Conservation (phyloP, 2,329 filamentous ascomycete genomes). For the Cordyceps militaris region DNA sequence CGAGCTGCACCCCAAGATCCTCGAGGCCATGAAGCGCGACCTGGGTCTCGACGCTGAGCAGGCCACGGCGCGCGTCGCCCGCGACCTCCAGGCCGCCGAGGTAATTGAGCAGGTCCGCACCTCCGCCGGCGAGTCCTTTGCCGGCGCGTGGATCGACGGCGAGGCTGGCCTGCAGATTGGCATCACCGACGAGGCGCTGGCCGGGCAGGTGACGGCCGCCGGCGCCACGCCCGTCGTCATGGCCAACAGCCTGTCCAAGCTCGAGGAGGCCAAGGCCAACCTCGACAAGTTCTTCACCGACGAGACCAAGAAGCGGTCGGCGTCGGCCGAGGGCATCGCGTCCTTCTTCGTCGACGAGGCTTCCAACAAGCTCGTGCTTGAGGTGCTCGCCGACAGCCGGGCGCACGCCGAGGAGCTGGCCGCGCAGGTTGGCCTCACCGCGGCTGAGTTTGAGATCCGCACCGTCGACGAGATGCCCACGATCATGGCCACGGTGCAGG, state of each 20-base stretch:
- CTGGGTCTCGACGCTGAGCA: constrained; percentile 31
- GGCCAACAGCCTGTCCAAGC: constrained; percentile 29
- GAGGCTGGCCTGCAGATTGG: constrained; percentile 29
- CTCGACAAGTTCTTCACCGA: constrained; percentile 35
- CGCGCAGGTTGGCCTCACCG: constrained; percentile 29
- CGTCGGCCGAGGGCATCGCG: constrained; percentile 25
- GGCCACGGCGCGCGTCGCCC: constrained; percentile 31
- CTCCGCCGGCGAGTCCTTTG: constrained; percentile 28
- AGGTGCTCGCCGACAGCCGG: constrained; percentile 29
- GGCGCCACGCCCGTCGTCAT: constrained; percentile 29
- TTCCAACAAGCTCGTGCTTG: constrained; percentile 34
- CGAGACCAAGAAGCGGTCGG: constrained; percentile 20
- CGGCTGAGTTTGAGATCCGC: constrained; percentile 30
- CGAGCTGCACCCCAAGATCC: constrained; percentile 32
- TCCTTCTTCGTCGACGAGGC: constrained; percentile 33
- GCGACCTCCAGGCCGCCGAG: constrained; percentile 29
- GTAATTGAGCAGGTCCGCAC: constrained; percentile 29
- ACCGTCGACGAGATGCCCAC: constrained; percentile 27
- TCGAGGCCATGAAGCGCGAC: constrained; percentile 37
- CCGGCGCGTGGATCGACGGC: constrained; percentile 31
- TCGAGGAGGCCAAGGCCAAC: constrained; percentile 33
- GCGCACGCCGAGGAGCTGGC: constrained; percentile 29
- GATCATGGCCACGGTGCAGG: constrained; percentile 28
- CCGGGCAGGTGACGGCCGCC: constrained; percentile 27
- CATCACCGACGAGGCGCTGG: constrained; percentile 30